Base-by-base conservation (phyloP, 2,329 filamentous ascomycete genomes). In the Colletotrichum sp. region DNA sequence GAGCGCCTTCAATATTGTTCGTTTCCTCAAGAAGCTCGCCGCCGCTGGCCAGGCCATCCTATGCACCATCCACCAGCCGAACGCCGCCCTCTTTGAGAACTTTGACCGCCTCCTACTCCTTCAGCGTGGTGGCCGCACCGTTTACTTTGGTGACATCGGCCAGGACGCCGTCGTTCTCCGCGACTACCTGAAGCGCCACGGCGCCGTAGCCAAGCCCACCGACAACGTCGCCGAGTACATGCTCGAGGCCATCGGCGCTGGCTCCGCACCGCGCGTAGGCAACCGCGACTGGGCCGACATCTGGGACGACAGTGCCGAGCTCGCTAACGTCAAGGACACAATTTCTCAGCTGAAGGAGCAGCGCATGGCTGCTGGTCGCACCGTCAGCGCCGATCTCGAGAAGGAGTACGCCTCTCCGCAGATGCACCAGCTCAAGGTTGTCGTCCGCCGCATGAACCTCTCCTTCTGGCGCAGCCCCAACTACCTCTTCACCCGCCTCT, bases 31-130 rank as follows among this genome's bases (percentile, higher is more conserved):
- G 80, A 95, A 95, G 85, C 89, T 95, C 8, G 92, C 94, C 66
- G 88, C 90, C n/a, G 94, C 94, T 4, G 96, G 95, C 3, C 96
- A 98, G 82, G 95, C 95, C 12, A 95, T 98, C 79, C 90, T 98
- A 5, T 98, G 95, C 85, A 98, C 96, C 0, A 98, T 98, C 78
- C 96, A 98, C 83, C 96, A 98, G 82, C 95, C 96, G 2, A 96
- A 96, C 78, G 94, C 94, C 18, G 93, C 94, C 0, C 88, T 98
- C 0, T 98, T 98, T 79, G 94, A 97, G 83, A 94, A 96, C 83
- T 98, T 98, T 78, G 95, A 98, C 82, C 91, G 95, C 15, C 89
- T 98, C 3, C 87, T 98, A 7, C 89, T 98, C 4, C 89, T 98
- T 3, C 92, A 96, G 84, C 90, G 91, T 55, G 95, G 95, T 75